A percentile compares a stretch with the other conserved stretches of the same genome.
These are phyloP conservation scores for Leccinum ochraceum DNA, from an alignment of 768 basidiomycete species.

Conservation along the genomic window DNA sequence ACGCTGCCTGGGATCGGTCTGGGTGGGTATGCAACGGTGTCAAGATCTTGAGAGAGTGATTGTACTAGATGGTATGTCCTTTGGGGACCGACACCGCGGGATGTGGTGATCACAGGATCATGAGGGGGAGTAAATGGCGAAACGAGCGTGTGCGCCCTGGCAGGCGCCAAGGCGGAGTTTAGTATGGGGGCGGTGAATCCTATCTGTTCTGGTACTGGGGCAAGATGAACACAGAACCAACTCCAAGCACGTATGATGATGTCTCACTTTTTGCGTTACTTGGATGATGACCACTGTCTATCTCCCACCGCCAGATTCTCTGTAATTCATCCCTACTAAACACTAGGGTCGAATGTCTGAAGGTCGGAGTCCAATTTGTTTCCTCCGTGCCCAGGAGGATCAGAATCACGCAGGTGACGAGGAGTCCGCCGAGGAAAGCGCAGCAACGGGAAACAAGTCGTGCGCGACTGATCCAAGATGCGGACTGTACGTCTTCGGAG, in stretches of 20 bases:
- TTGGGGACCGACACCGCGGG: conserved; percentile 70
- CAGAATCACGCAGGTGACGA: conserved; percentile 47
- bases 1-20: conserved; percentile 79
- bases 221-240: conserved; percentile 1
- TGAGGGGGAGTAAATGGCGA: conserved; percentile 49
- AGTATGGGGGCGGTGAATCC: conserved; percentile 53
- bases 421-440: conserved; percentile 51
- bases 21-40: conserved; percentile 76
- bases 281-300: conserved; percentile 87
- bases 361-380: conserved; percentile 39
- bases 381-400: conserved; percentile 44
- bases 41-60: conserved; percentile 58
- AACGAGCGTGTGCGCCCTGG: conserved; percentile 46
- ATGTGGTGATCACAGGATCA: conserved; percentile 41
- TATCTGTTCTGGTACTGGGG: conserved; percentile 62
- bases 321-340: conserved; percentile 71
- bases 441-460: conserved; percentile 55
- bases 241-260: conserved; percentile 9
- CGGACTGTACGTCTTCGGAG: conserved; percentile 38
- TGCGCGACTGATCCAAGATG: conserved; percentile 51
- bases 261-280: conserved; percentile 65
- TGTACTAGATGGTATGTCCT: conserved; percentile 59
- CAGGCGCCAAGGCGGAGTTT: conserved; percentile 68
- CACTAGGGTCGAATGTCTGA: conserved; percentile 66
- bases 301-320: conserved; percentile 92